A percentile compares a stretch with the other conserved stretches of the same genome.
Evolutionary conservation across 2,329 filamentous ascomycete genomes (phyloP).

Genomic region (Aspergillus novoparasiticus): DNA sequence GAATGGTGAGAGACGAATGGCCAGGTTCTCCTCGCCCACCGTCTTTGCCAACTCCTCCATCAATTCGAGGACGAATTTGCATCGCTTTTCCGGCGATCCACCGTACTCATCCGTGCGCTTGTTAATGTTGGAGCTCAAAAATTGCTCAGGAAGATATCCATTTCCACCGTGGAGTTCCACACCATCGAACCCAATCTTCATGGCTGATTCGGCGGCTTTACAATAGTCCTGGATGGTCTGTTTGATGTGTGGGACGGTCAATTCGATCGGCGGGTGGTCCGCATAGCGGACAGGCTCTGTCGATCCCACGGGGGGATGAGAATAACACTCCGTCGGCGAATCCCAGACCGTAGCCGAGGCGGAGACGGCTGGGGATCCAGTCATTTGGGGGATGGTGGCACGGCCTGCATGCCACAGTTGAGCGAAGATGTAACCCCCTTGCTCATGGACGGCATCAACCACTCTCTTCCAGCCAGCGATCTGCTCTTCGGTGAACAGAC

Average conservation of each 20-base stretch:
- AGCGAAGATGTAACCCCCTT: conserved; percentile 51
- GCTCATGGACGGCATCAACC: conserved; percentile 54
- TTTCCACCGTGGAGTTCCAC: conserved; percentile 55
- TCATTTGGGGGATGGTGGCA: conserved; percentile 46
- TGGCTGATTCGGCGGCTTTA: conserved; percentile 50
- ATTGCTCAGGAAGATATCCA: conserved; percentile 57
- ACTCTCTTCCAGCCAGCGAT: conserved; percentile 54
- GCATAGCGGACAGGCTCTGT: conserved; percentile 41
- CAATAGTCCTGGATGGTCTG: conserved; percentile 49
- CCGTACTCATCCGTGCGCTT: conserved; percentile 55
- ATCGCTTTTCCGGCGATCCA: conserved; percentile 55
- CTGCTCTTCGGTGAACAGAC: conserved; percentile 43
- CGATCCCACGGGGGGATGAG: conserved; percentile 41
- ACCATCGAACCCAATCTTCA: conserved; percentile 59
- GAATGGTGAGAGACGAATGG: conserved; percentile 53
- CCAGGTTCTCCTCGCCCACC: conserved; percentile 50
- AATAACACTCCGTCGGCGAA: conserved; percentile 46
- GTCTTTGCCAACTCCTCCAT: conserved; percentile 48
- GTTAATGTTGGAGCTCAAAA: conserved; percentile 54
- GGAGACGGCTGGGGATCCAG: conserved; percentile 40
- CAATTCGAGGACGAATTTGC: conserved; percentile 60
- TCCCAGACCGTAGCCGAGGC: conserved; percentile 51
- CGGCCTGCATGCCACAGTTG: conserved; percentile 52
- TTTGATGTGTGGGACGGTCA: conserved; percentile 51
- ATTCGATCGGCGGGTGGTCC: conserved; percentile 47